A percentile compares a stretch with the other conserved stretches of the same genome.
These are phyloP conservation scores for Prunus kanzakura DNA, from an alignment of 306 rosid genomes.

Conservation along the genomic window DNA sequence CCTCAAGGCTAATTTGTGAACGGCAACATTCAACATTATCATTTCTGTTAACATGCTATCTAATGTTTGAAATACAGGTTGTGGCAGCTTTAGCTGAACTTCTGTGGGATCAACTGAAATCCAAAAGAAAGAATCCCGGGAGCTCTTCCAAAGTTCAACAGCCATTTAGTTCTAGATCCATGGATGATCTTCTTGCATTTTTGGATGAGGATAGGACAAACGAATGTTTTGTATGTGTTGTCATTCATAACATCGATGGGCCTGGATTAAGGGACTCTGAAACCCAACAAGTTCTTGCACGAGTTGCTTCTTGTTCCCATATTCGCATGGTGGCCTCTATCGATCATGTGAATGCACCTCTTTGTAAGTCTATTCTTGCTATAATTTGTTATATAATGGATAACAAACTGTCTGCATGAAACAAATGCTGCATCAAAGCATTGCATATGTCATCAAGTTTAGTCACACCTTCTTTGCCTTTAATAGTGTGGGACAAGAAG, in stretches of 20 bases:
- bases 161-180: slow-evolving; percentile 61
- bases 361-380: slow-evolving; percentile 50
- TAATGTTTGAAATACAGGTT: slow-evolving; percentile 46
- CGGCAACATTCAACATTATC: too few relatives aligned
- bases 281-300: slow-evolving; percentile 73
- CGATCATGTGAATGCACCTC: slow-evolving; percentile 84
- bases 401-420: slow-evolving; percentile 9
- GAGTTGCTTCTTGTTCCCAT: slow-evolving; percentile 69
- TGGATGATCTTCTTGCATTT: slow-evolving; percentile 74
- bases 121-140: slow-evolving; percentile 38
- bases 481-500: slow-evolving; percentile 95
- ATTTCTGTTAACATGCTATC: not conserved
- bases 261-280: slow-evolving; percentile 85
- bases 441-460: not conserved
- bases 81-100: slow-evolving; percentile 68
- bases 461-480: slow-evolving; percentile 8
- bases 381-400: not conserved
- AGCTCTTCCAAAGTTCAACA: slow-evolving; percentile 47
- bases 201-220: slow-evolving; percentile 57
- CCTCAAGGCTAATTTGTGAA: too few relatives aligned
- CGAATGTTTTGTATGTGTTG: slow-evolving; percentile 52
- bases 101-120: slow-evolving; percentile 66
- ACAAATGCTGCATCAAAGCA: slow-evolving; percentile 6
- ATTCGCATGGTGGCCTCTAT: slow-evolving; percentile 72
- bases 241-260: slow-evolving; percentile 88